These are phyloP conservation scores for Candida namnaoensis DNA, from an alignment of 805 yeast species.

Conservation along the genomic window DNA sequence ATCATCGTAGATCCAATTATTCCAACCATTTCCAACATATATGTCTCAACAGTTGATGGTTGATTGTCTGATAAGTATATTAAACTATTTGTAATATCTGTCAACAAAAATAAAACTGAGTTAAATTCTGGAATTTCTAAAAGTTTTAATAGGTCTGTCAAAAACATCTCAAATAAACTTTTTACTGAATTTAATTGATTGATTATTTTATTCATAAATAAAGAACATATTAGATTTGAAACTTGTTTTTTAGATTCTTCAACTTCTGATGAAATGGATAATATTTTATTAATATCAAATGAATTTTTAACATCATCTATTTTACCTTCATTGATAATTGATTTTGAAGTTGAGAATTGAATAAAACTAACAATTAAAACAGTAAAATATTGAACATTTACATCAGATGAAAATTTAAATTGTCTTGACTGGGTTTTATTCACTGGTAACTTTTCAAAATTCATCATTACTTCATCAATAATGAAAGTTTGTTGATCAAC, in stretches of 20 bases:
- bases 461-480: constrained; percentile 47
- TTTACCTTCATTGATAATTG: constrained; percentile 6
- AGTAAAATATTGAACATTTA: constrained; percentile 39
- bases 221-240: constrained; percentile 5
- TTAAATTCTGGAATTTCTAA: constrained; percentile 55
- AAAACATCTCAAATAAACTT: constrained; percentile 38
- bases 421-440: constrained; percentile 35
- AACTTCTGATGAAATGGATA: neutral
- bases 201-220: constrained; percentile 20
- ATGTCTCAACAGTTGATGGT: constrained; percentile 35
- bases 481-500: constrained; percentile 52
- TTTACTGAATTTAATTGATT: constrained; percentile 23
- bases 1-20: constrained; percentile 44
- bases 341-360: constrained; percentile 19
- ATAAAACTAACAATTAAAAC: constrained; percentile 34
- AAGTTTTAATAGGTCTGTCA: constrained; percentile 47
- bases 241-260: neutral
- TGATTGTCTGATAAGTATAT: constrained; percentile 28
- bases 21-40: constrained; percentile 55
- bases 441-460: constrained; percentile 39
- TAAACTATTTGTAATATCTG: constrained; percentile 34
- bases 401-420: constrained; percentile 33
- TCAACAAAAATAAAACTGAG: constrained; percentile 42
- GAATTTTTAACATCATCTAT: constrained; percentile 4
- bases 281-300: neutral